phyloP scores from a whole-genome alignment of 345 rosid genomes.

The Boechera retrofracta region DNA sequence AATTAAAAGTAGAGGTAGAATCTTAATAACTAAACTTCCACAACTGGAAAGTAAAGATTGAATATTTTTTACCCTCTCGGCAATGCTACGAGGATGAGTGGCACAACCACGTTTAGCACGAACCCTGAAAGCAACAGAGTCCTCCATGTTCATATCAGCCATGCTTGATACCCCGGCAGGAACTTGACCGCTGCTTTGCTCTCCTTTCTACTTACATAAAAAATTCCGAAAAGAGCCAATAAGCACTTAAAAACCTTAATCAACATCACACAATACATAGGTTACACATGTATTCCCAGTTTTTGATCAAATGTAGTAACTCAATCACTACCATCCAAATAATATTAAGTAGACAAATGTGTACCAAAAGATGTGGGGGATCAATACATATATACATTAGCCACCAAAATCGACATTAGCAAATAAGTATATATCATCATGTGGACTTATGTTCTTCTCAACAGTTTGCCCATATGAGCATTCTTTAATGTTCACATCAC shows the following conservation, averaged over 20 bases:
- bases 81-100: slow-evolving; percentile 91
- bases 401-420: background rate
- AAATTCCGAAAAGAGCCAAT: background rate
- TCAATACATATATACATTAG: background rate
- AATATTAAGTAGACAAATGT: background rate
- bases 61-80: slow-evolving; percentile 62
- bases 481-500: background rate
- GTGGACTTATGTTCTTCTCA: background rate
- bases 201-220: slow-evolving; percentile 56
- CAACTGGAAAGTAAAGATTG: background rate
- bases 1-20: background rate
- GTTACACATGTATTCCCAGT: background rate
- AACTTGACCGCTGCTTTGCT: slow-evolving; percentile 50
- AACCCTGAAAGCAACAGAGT: slow-evolving; percentile 64
- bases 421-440: background rate
- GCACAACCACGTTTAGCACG: slow-evolving; percentile 90
- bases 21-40: background rate
- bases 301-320: background rate
- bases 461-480: background rate
- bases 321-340: background rate
- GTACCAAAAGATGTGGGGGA: background rate
- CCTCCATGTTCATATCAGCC: slow-evolving; percentile 66
- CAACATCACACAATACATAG: slow-evolving; percentile 17
- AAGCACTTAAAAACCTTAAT: slow-evolving; percentile 21
- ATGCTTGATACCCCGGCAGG: slow-evolving; percentile 41